A percentile compares a stretch with the other conserved stretches of the same genome.
Evolutionary conservation across 768 basidiomycete genomes (phyloP).

Genomic region (Rhodocollybia butyracea): DNA sequence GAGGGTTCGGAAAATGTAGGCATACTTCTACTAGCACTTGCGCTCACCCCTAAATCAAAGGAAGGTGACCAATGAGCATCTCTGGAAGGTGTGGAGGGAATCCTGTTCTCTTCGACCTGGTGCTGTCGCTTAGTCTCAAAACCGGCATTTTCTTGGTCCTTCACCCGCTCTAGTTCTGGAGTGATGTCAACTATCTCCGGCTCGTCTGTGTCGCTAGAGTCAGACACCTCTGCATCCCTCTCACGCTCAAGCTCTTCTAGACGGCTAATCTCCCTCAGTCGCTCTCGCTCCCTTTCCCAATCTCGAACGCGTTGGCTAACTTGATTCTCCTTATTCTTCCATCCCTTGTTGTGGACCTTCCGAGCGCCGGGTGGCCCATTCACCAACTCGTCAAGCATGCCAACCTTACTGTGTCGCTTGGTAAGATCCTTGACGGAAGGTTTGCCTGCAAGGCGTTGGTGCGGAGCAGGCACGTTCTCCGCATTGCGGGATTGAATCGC

Average conservation of each 20-base stretch:
- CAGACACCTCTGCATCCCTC: constrained; percentile 32
- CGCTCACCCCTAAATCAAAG: background rate
- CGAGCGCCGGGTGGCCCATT: constrained; percentile 20
- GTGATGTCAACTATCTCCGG: constrained; percentile 18
- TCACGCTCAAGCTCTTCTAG: constrained; percentile 56
- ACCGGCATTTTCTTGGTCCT: constrained; percentile 20
- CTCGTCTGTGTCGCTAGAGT: background rate
- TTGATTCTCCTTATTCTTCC: constrained; percentile 36
- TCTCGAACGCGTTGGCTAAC: constrained; percentile 65
- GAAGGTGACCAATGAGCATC: background rate
- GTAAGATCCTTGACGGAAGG: constrained; percentile 9
- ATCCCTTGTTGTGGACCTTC: constrained; percentile 6
- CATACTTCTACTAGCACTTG: background rate
- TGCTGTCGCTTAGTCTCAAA: constrained; percentile 11
- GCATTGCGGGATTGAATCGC: constrained; percentile 11
- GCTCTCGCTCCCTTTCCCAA: constrained; percentile 71
- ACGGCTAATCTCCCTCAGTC: constrained; percentile 65
- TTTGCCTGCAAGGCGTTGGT: constrained; percentile 7
- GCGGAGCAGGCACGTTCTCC: background rate
- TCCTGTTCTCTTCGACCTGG: background rate
- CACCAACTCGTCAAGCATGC: constrained; percentile 39
- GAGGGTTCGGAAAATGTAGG: background rate
- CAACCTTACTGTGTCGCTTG: constrained; percentile 22
- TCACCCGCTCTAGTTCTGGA: constrained; percentile 28
- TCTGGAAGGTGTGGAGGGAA: background rate